phyloP scores from a whole-genome alignment of 2,329 filamentous ascomycete species.

The Lizonia empirigonia region DNA sequence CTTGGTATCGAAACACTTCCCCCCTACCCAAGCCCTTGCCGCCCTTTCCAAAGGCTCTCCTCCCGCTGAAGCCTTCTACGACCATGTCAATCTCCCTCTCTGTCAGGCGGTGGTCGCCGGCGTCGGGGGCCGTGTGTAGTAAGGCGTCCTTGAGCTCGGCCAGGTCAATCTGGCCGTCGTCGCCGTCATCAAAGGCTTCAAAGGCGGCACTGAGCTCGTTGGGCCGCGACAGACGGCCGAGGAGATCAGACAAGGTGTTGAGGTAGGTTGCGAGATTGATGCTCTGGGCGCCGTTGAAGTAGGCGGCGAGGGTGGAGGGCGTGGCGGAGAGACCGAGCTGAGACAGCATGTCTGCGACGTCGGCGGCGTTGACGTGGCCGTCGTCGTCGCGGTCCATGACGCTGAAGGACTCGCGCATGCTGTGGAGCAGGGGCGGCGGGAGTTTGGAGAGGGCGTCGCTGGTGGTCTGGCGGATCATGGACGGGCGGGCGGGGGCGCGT shows the following conservation, averaged over 20 bases:
- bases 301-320: slow-evolving; percentile 72
- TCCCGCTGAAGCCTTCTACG: slow-evolving; percentile 82
- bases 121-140: slow-evolving; percentile 78
- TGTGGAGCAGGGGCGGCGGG: slow-evolving; percentile 80
- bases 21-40: slow-evolving; percentile 61
- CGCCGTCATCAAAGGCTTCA: slow-evolving; percentile 93
- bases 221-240: slow-evolving; percentile 75
- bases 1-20: slow-evolving; percentile 91
- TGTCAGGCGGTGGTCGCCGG: slow-evolving; percentile 41
- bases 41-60: slow-evolving; percentile 77
- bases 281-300: slow-evolving; percentile 75
- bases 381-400: slow-evolving; percentile 90
- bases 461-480: slow-evolving; percentile 33
- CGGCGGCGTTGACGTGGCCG: slow-evolving; percentile 78
- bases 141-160: slow-evolving; percentile 81
- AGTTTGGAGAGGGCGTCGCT: slow-evolving; percentile 66
- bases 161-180: slow-evolving; percentile 90
- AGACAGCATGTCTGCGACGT: slow-evolving; percentile 84
- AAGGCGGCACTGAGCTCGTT: slow-evolving; percentile 87
- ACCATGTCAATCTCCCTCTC: slow-evolving; percentile 78
- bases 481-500: slow-evolving; percentile 30
- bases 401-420: slow-evolving; percentile 90
- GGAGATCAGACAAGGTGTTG: slow-evolving; percentile 75
- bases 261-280: slow-evolving; percentile 87
- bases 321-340: slow-evolving; percentile 82